Conservation (phyloP, 116 monocot species). For the Trichopus zeylanicus region DNA sequence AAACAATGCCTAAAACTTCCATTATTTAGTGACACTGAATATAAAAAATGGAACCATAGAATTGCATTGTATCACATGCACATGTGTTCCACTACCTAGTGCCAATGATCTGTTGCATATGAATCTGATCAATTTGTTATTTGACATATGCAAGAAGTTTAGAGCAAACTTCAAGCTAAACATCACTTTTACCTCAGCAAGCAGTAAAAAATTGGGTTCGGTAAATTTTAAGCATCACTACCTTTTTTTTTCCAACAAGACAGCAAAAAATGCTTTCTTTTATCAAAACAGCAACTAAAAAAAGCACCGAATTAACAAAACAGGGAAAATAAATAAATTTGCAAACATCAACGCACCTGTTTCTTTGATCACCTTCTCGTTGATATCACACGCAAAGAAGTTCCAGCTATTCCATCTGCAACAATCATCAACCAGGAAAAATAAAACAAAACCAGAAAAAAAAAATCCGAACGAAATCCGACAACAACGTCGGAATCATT, state of each 20-base stretch:
- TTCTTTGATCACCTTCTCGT: constrained; percentile 60
- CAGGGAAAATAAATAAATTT: not conserved
- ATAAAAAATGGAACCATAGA: too few relatives aligned
- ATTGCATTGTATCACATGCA: too few relatives aligned
- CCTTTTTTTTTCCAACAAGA: not conserved
- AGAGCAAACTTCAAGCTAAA: too few relatives aligned
- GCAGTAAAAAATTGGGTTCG: too few relatives aligned
- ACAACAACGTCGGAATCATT: too few relatives aligned
- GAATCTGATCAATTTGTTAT: too few relatives aligned
- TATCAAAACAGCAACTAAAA: not conserved
- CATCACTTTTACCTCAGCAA: too few relatives aligned
- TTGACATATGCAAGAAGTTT: too few relatives aligned
- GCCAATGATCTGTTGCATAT: too few relatives aligned
- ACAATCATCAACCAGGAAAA: not conserved
- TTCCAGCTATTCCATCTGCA: constrained; percentile 87
- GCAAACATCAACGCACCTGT: constrained; percentile 35
- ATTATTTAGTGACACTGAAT: too few relatives aligned
- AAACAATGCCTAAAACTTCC: too few relatives aligned
- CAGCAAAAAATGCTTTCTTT: not conserved
- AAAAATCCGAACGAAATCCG: not conserved
- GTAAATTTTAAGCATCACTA: not conserved
- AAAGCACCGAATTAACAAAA: constrained; percentile 1
- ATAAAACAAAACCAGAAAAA: not conserved
- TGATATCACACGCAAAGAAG: constrained; percentile 76
- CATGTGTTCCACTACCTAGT: too few relatives aligned